Evolutionary conservation across 225 moss, liverwort and hornwort species (phyloP).

Genomic region (Physcomitrium patens): DNA sequence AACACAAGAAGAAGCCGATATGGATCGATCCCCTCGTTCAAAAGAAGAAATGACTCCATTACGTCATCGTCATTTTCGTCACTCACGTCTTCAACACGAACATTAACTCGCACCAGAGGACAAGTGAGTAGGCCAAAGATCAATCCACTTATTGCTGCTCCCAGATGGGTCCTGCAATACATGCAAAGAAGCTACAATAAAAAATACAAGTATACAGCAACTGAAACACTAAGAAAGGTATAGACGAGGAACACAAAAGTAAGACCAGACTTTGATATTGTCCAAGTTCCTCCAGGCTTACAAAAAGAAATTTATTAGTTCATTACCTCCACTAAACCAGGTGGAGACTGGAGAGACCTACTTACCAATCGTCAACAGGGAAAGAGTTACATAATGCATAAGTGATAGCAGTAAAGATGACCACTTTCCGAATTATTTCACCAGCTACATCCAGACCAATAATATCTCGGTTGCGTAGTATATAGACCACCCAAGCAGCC

Average conservation of each 20-base stretch:
- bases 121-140: slow-evolving; percentile 81
- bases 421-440: slow-evolving; percentile 94
- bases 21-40: slow-evolving; percentile 80
- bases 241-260: background rate
- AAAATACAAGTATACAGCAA: slow-evolving; percentile 9
- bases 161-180: slow-evolving; percentile 81
- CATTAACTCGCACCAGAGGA: slow-evolving; percentile 88
- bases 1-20: slow-evolving; percentile 72
- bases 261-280: background rate
- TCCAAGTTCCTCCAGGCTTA: background rate
- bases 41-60: slow-evolving; percentile 72
- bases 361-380: slow-evolving; percentile 97
- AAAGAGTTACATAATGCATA: slow-evolving; percentile 84
- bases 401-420: slow-evolving; percentile 79
- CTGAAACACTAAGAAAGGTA: background rate
- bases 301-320: background rate
- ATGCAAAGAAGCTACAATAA: slow-evolving; percentile 15
- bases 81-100: slow-evolving; percentile 74
- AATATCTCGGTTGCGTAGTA: slow-evolving; percentile 85
- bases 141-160: slow-evolving; percentile 70
- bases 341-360: background rate
- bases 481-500: slow-evolving; percentile 94
- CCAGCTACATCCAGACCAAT: slow-evolving; percentile 90
- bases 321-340: background rate
- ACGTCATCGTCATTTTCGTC: slow-evolving; percentile 69